These are phyloP conservation scores for Hebeloma cylindrosporum DNA, from an alignment of 768 basidiomycete genomes.

Conservation along the genomic window DNA sequence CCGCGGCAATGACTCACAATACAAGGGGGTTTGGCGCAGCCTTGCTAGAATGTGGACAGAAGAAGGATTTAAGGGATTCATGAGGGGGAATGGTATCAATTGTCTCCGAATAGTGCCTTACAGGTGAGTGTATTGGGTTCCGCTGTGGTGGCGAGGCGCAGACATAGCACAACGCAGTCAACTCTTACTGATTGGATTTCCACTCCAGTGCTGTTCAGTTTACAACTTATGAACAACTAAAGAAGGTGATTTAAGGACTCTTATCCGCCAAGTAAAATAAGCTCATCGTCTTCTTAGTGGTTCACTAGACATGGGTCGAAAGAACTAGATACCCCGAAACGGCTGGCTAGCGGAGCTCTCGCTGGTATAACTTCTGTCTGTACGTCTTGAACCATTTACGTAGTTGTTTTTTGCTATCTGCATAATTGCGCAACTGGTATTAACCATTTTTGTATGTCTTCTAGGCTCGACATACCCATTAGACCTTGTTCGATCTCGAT, in stretches of 20 bases:
- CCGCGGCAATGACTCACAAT: slow-evolving; percentile 57
- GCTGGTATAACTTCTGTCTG: slow-evolving; percentile 96
- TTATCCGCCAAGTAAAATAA: too few species aligned
- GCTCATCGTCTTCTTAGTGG: slow-evolving; percentile 50
- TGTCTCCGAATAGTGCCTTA: slow-evolving; percentile 94
- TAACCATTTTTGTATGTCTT: neutral
- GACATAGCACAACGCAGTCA: slow-evolving; percentile 1
- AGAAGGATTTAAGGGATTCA: slow-evolving; percentile 90
- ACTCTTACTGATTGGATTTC: slow-evolving; percentile 7
- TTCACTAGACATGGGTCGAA: slow-evolving; percentile 69
- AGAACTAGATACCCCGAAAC: slow-evolving; percentile 84
- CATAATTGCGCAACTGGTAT: slow-evolving; percentile 2
- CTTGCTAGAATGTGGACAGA: slow-evolving; percentile 90
- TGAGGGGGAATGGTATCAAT: slow-evolving; percentile 92
- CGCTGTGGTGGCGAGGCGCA: slow-evolving; percentile 7
- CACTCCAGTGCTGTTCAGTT: slow-evolving; percentile 74
- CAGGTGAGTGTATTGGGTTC: slow-evolving; percentile 38
- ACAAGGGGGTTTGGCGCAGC: slow-evolving; percentile 83
- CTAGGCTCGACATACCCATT: slow-evolving; percentile 87
- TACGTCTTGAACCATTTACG: slow-evolving; percentile 39
- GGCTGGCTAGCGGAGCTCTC: slow-evolving; percentile 82
- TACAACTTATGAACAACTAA: slow-evolving; percentile 87
- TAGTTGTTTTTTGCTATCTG: neutral
- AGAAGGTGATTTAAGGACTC: too few species aligned
- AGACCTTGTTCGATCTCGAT: slow-evolving; percentile 88